Evolutionary conservation across 495 filamentous ascomycete species (phyloP).

Genomic region (Friedmanniomyces endolithicus): DNA sequence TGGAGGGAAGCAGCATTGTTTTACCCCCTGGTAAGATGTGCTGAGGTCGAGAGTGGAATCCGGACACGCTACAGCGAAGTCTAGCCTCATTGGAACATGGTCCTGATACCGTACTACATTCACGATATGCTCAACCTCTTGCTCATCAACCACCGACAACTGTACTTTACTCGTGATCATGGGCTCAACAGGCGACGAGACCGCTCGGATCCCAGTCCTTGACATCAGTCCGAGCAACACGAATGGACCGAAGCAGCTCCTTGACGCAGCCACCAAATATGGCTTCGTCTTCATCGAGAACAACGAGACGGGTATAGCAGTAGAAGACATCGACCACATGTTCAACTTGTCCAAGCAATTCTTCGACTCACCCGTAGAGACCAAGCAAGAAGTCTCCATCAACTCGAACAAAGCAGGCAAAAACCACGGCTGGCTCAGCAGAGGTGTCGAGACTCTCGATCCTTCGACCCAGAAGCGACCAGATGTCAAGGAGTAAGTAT

Average conservation of each 20-base stretch:
- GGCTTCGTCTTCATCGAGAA: constrained; percentile 85
- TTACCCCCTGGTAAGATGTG: too few relatives aligned
- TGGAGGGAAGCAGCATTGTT: too few relatives aligned
- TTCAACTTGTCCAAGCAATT: constrained; percentile 69
- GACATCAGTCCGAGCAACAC: constrained; percentile 48
- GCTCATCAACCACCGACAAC: too few relatives aligned
- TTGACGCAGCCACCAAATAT: constrained; percentile 65
- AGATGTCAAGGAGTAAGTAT: constrained; percentile 39
- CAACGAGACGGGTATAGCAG: constrained; percentile 51
- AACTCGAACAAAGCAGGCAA: constrained; percentile 42
- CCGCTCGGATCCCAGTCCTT: constrained; percentile 54
- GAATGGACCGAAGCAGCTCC: constrained; percentile 54
- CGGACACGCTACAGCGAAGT: too few relatives aligned
- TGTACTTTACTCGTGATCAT: not conserved
- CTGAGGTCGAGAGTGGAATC: too few relatives aligned
- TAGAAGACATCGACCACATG: constrained; percentile 51
- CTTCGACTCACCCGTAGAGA: constrained; percentile 56
- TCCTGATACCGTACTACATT: too few relatives aligned
- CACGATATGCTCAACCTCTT: too few relatives aligned
- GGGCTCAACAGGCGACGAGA: not conserved
- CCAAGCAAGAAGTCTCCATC: constrained; percentile 65
- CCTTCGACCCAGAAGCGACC: constrained; percentile 75
- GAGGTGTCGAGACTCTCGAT: constrained; percentile 82
- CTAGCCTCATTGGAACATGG: too few relatives aligned
- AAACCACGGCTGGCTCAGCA: constrained; percentile 80